Percentiles rank a stretch among this genome's conserved stretches.
Evolutionary conservation across 495 filamentous ascomycete species (phyloP).

Genomic region (Cercophora sp.): DNA sequence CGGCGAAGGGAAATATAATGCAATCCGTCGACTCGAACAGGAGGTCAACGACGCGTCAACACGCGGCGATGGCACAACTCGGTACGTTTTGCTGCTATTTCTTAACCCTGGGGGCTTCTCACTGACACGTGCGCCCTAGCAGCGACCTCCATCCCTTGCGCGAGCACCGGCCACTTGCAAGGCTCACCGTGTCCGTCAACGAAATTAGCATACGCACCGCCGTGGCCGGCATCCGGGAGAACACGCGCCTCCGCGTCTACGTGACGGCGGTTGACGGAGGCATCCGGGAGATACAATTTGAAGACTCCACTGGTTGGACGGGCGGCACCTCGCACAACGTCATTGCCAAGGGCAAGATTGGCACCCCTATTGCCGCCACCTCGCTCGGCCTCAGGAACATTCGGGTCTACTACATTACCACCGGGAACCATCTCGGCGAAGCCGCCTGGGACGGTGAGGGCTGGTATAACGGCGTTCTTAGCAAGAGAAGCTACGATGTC

Average conservation of each 20-base stretch:
- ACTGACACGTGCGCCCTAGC: too few species aligned
- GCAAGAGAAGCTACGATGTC: background rate
- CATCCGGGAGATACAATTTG: background rate
- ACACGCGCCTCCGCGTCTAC: slow-evolving; percentile 8
- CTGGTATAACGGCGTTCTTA: slow-evolving; percentile 5
- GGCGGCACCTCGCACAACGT: background rate
- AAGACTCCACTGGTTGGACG: background rate
- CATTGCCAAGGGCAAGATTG: slow-evolving; percentile 6
- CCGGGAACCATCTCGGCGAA: background rate
- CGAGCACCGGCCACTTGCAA: background rate
- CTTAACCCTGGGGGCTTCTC: too few species aligned
- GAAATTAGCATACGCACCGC: slow-evolving; percentile 10
- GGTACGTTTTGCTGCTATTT: too few species aligned
- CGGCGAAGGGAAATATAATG: background rate
- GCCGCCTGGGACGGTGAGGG: background rate
- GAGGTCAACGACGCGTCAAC: too few species aligned
- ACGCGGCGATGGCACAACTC: too few species aligned
- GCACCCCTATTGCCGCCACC: slow-evolving; percentile 7
- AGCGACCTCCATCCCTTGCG: too few species aligned
- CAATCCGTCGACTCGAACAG: background rate
- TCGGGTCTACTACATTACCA: slow-evolving; percentile 1
- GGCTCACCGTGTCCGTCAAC: slow-evolving; percentile 3
- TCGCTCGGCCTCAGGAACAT: background rate
- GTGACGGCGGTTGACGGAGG: slow-evolving; percentile 6
- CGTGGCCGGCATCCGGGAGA: slow-evolving; percentile 5